Conservation (phyloP, 2,329 filamentous ascomycete genomes). For the Cercospora zeina region DNA sequence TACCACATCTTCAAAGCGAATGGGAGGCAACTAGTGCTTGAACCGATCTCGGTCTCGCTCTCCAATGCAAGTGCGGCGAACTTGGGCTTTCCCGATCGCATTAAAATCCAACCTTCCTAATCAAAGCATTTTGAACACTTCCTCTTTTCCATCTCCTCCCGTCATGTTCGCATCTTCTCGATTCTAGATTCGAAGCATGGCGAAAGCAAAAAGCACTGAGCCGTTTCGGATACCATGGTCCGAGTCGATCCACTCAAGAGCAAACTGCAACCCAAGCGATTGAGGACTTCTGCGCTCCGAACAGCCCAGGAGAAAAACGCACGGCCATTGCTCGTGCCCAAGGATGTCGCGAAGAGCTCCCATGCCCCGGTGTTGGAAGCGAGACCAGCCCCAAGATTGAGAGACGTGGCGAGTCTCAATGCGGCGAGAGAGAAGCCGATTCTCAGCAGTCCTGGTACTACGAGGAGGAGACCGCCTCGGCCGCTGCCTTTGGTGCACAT, state of each 20-base stretch:
- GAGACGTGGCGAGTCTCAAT: neutral
- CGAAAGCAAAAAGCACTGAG: neutral
- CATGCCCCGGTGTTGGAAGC: too few relatives aligned
- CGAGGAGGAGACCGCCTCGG: neutral
- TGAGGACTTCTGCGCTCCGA: neutral
- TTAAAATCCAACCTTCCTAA: neutral
- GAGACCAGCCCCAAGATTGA: too few relatives aligned
- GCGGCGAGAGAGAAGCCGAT: neutral
- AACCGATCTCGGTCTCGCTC: neutral
- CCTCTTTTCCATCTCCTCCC: neutral
- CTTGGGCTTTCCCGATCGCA: neutral
- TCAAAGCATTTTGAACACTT: neutral
- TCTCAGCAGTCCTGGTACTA: neutral
- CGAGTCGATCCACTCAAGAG: neutral
- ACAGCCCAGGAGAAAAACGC: neutral
- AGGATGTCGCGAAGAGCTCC: neutral
- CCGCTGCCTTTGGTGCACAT: neutral
- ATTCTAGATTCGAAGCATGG: neutral
- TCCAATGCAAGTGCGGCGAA: neutral
- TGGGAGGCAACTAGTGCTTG: too few relatives aligned
- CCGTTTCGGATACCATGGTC: neutral
- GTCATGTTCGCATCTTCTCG: neutral
- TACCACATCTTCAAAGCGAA: too few relatives aligned
- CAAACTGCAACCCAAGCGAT: slow-evolving; percentile 2
- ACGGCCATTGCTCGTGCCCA: neutral